phyloP scores from a whole-genome alignment of 1,284 basidiomycete genomes.

The Ceratorhiza oryzae-sativae region DNA sequence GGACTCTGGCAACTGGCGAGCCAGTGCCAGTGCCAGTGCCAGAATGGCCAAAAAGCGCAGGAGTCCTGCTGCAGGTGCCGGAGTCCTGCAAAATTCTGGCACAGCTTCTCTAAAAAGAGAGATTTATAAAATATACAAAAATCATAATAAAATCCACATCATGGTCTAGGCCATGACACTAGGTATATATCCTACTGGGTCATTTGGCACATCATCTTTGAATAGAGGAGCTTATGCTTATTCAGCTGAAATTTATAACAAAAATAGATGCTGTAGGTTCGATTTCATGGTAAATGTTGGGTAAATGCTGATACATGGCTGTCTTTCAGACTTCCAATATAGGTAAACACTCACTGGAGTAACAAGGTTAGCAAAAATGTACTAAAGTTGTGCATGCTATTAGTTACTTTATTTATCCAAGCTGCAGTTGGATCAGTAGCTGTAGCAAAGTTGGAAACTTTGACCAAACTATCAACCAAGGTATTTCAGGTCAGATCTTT shows the following conservation, averaged over 20 bases:
- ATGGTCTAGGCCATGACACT: too few species aligned
- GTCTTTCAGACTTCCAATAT: slow-evolving; percentile 8
- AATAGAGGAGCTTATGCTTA: slow-evolving; percentile 16
- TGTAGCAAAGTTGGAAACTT: not conserved
- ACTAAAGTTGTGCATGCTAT: not conserved
- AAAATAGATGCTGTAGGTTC: slow-evolving; percentile 15
- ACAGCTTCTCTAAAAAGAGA: too few species aligned
- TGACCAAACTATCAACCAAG: not conserved
- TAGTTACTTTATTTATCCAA: slow-evolving; percentile 27
- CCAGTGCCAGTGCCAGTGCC: too few species aligned
- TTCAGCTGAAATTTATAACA: slow-evolving; percentile 1
- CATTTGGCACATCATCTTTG: not conserved
- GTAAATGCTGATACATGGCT: not conserved
- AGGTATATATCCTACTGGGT: slow-evolving; percentile 29
- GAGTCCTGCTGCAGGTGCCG: too few species aligned
- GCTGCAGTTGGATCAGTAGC: not conserved
- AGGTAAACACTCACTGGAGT: not conserved
- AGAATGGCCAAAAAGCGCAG: too few species aligned
- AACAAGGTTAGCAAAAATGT: not conserved
- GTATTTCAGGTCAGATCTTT: not conserved
- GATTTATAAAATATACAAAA: too few species aligned
- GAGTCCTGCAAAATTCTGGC: too few species aligned
- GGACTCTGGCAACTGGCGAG: too few species aligned
- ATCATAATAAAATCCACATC: too few species aligned
- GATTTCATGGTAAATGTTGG: not conserved